Percentiles rank a stretch among this genome's conserved stretches.
Evolutionary conservation across 1,284 basidiomycete species (phyloP).

Genomic region (Sporisorium exsertum): DNA sequence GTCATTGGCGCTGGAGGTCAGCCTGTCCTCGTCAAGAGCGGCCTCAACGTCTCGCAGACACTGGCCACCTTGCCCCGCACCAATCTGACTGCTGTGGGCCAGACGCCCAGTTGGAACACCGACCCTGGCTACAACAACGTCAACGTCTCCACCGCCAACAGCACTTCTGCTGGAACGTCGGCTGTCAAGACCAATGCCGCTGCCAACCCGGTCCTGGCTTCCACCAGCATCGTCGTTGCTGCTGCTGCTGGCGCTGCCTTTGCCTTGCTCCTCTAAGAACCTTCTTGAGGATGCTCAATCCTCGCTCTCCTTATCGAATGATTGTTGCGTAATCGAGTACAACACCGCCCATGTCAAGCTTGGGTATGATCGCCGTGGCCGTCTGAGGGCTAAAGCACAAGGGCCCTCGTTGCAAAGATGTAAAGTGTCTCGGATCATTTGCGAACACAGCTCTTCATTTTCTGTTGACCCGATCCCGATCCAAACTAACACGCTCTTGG

Average conservation of each 20-base stretch:
- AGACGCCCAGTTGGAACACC: conserved; percentile 64
- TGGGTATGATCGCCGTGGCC: no score
- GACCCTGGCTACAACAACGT: conserved; percentile 50
- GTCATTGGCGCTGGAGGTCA: conserved; percentile 66
- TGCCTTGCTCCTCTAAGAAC: conserved; percentile 14
- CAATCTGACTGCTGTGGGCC: conserved; percentile 56
- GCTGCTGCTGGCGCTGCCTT: conserved; percentile 18
- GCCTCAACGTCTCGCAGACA: conserved; percentile 57
- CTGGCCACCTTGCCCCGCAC: conserved; percentile 25
- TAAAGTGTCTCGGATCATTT: no score
- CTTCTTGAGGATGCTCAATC: not conserved
- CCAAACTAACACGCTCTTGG: no score
- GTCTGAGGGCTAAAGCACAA: no score
- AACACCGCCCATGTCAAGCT: no score
- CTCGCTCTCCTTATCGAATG: no score
- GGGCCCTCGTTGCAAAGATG: no score
- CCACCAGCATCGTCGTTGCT: conserved; percentile 18
- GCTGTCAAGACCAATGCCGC: conserved; percentile 28
- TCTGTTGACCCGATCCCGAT: no score
- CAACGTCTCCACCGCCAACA: conserved; percentile 24
- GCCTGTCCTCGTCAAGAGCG: conserved; percentile 55
- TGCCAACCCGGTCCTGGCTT: conserved; percentile 21
- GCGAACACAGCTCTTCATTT: no score
- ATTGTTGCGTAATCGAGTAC: no score
- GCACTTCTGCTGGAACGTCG: conserved; percentile 3